Percentiles rank a stretch among this genome's conserved stretches.
phyloP scores from a whole-genome alignment of 495 filamentous ascomycete species.

The Letharia columbiana region DNA sequence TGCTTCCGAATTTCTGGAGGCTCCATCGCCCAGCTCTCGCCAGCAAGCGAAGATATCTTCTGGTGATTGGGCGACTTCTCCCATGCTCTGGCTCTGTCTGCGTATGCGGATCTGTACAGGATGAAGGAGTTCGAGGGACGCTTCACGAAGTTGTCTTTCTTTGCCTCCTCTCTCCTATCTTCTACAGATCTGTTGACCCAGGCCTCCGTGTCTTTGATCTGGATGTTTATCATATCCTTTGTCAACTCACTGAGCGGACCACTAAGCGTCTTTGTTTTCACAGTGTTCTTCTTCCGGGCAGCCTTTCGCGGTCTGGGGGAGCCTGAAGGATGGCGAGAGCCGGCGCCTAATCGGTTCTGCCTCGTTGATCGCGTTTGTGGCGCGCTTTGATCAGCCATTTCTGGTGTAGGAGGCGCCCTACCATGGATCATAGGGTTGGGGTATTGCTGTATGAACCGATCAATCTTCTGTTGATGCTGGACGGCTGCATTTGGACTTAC shows the following conservation, averaged over 20 bases:
- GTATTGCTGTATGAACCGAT: slow-evolving; percentile 13
- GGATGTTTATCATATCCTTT: slow-evolving; percentile 51
- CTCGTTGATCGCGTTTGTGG: slow-evolving; percentile 11
- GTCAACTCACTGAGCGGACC: slow-evolving; percentile 74
- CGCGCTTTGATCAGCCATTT: slow-evolving; percentile 13
- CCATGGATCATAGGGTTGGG: slow-evolving; percentile 20
- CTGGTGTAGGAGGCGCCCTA: slow-evolving; percentile 17
- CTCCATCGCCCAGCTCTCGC: slow-evolving; percentile 80
- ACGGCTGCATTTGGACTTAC: slow-evolving; percentile 10
- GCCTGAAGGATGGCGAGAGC: slow-evolving; percentile 13
- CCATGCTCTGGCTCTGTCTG: slow-evolving; percentile 75
- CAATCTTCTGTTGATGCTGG: background rate
- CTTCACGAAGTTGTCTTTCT: slow-evolving; percentile 72
- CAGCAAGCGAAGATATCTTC: slow-evolving; percentile 75
- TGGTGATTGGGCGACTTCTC: slow-evolving; percentile 90
- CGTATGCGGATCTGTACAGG: slow-evolving; percentile 90
- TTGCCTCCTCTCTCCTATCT: slow-evolving; percentile 56
- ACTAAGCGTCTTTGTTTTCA: slow-evolving; percentile 45
- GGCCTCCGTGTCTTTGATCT: slow-evolving; percentile 68
- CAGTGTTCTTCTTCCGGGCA: slow-evolving; percentile 22
- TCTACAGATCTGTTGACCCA: slow-evolving; percentile 69
- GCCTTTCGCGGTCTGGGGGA: slow-evolving; percentile 31
- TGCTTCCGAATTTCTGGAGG: slow-evolving; percentile 59
- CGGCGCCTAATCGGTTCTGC: slow-evolving; percentile 8
- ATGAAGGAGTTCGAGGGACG: slow-evolving; percentile 98